Percentiles rank a stretch among this genome's conserved stretches.
phyloP scores from a whole-genome alignment of 2,329 filamentous ascomycete species.

The Claviceps arundinis region DNA sequence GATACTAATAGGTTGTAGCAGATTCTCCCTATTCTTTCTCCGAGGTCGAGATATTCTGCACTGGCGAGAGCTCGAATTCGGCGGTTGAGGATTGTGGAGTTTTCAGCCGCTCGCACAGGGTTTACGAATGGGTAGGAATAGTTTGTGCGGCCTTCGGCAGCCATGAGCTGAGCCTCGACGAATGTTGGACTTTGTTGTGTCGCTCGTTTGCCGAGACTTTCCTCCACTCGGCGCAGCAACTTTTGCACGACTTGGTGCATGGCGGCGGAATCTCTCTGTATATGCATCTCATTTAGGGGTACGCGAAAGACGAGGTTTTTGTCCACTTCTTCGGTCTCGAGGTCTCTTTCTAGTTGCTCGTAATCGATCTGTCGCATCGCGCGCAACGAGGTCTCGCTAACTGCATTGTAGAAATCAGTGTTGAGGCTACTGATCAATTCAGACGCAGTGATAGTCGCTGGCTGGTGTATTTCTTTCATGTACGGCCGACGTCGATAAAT shows the following conservation, averaged over 20 bases:
- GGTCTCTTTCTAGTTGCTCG: constrained; percentile 16
- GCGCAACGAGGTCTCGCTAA: constrained; percentile 11
- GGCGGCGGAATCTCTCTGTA: constrained; percentile 15
- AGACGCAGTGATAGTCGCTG: constrained; percentile 15
- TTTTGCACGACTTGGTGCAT: constrained; percentile 16
- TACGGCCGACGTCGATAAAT: constrained; percentile 20
- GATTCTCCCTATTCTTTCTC: constrained; percentile 26
- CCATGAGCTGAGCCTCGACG: constrained; percentile 16
- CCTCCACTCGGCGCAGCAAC: constrained; percentile 17
- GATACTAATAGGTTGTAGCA: constrained; percentile 56
- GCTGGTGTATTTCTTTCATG: constrained; percentile 23
- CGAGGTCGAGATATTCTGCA: constrained; percentile 12
- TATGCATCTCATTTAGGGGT: constrained; percentile 14
- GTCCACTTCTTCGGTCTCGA: constrained; percentile 17
- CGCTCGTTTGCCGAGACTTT: constrained; percentile 10
- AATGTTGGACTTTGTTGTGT: constrained; percentile 14
- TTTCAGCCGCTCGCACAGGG: constrained; percentile 12
- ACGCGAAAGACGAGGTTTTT: constrained; percentile 9
- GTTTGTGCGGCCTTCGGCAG: constrained; percentile 4
- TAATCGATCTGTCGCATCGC: constrained; percentile 15
- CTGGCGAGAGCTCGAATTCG: constrained; percentile 17
- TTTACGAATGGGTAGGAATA: constrained; percentile 19
- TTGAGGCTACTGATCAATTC: constrained; percentile 16
- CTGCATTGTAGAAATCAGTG: constrained; percentile 16
- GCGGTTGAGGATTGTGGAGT: constrained; percentile 16